Percentiles rank a stretch among this genome's conserved stretches.
These are phyloP conservation scores for Rosellinia necatrix DNA, from an alignment of 2,329 filamentous ascomycete genomes.

Conservation along the genomic window DNA sequence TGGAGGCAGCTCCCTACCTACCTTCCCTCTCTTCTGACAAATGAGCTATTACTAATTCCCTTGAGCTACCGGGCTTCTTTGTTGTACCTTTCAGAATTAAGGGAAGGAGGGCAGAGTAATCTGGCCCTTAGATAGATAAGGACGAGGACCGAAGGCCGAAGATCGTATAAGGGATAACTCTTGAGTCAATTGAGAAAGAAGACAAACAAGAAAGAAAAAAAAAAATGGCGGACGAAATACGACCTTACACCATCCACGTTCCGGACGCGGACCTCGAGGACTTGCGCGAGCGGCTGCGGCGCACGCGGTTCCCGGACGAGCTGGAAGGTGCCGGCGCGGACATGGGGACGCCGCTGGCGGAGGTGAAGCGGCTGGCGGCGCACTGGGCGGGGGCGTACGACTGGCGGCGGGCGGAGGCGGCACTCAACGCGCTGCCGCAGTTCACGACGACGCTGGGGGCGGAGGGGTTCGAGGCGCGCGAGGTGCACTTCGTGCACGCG, in stretches of 20 bases:
- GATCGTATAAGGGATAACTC: not conserved
- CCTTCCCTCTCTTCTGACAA: too few relatives aligned
- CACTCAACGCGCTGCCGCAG: conserved; percentile 65
- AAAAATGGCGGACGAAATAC: conserved; percentile 27
- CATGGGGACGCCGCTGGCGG: conserved; percentile 61
- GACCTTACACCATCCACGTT: conserved; percentile 55
- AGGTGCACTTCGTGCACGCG: conserved; percentile 66
- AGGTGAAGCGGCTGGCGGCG: conserved; percentile 61
- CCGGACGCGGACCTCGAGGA: conserved; percentile 55
- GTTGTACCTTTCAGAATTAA: too few relatives aligned
- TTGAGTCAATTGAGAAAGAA: not conserved
- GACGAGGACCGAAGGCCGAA: not conserved
- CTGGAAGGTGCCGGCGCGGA: conserved; percentile 17
- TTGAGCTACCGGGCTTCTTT: too few relatives aligned
- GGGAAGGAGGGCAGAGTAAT: too few relatives aligned
- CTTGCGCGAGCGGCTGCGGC: conserved; percentile 60
- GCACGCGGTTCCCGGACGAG: conserved; percentile 59
- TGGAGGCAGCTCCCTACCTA: too few relatives aligned
- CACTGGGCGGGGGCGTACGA: conserved; percentile 64
- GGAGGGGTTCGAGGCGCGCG: conserved; percentile 61
- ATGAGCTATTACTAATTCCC: too few relatives aligned
- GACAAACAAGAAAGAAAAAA: not conserved
- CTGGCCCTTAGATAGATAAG: too few relatives aligned
- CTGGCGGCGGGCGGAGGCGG: conserved; percentile 64
- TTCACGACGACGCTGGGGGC: conserved; percentile 58